Percentiles rank a stretch among this genome's conserved stretches.
Conservation (phyloP, 2,329 filamentous ascomycete genomes). For the Fusarium coicis region DNA sequence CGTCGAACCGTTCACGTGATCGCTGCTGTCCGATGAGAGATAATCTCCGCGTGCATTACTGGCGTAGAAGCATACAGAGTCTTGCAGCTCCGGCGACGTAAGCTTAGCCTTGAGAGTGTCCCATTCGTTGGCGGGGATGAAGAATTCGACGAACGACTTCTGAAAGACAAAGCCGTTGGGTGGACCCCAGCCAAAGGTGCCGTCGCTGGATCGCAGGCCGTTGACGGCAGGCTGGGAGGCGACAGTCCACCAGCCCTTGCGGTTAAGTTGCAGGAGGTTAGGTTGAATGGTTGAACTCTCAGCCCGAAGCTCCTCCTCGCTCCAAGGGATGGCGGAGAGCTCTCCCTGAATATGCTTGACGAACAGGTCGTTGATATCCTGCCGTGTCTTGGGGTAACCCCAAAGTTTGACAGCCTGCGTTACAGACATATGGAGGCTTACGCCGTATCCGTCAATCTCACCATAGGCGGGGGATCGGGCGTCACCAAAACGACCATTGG, state of each 20-base stretch:
- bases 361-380: slow-evolving; percentile 85
- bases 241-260: slow-evolving; percentile 92
- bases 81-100: slow-evolving; percentile 64
- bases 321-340: slow-evolving; percentile 89
- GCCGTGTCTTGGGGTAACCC: slow-evolving; percentile 76
- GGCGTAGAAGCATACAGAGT: slow-evolving; percentile 87
- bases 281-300: slow-evolving; percentile 86
- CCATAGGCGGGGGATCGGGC: slow-evolving; percentile 93
- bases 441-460: slow-evolving; percentile 97
- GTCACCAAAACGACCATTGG: slow-evolving; percentile 95
- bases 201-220: slow-evolving; percentile 79
- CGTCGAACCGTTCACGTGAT: slow-evolving; percentile 44
- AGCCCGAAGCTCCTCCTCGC: slow-evolving; percentile 84
- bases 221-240: slow-evolving; percentile 96
- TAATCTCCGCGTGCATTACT: slow-evolving; percentile 83
- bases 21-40: slow-evolving; percentile 70
- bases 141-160: slow-evolving; percentile 98
- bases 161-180: slow-evolving; percentile 95
- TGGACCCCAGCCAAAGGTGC: slow-evolving; percentile 93
- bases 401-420: slow-evolving; percentile 85
- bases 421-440: slow-evolving; percentile 92
- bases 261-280: slow-evolving; percentile 80
- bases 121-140: slow-evolving; percentile 82
- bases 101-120: slow-evolving; percentile 72
- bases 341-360: slow-evolving; percentile 82